Conservation (phyloP, 192 early-diverging fungal genomes). For the Umbelopsis isabellina region DNA sequence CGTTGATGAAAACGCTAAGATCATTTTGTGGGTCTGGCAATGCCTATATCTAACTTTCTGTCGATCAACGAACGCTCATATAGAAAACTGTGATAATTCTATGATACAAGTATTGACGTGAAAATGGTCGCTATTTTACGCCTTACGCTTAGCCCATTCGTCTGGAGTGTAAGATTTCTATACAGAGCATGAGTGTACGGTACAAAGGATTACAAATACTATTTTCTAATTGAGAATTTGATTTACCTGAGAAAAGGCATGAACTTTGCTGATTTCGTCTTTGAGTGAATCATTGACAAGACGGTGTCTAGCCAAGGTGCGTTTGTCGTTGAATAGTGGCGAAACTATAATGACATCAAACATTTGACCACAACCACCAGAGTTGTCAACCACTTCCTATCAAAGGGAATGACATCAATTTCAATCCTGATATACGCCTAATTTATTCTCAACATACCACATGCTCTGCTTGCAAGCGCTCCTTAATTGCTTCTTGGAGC, state of each 20-base stretch:
- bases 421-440: neutral
- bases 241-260: constrained; percentile 83
- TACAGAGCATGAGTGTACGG: neutral
- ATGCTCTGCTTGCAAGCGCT: constrained; percentile 43
- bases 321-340: constrained; percentile 70
- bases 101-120: neutral
- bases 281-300: constrained; percentile 83
- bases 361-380: constrained; percentile 82
- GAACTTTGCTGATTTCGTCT: constrained; percentile 76
- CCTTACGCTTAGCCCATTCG: constrained; percentile 51
- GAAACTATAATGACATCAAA: constrained; percentile 83
- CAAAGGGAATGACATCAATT: neutral
- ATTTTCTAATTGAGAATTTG: neutral
- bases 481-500: constrained; percentile 35
- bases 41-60: too few species aligned
- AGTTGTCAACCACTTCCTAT: constrained; percentile 56
- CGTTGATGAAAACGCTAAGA: too few species aligned
- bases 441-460: constrained; percentile 29
- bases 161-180: constrained; percentile 74
- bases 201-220: neutral
- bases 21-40: too few species aligned
- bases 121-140: neutral
- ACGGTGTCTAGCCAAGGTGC: constrained; percentile 71
- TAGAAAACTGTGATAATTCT: neutral
- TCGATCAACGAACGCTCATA: neutral